Evolutionary conservation across 2,329 filamentous ascomycete species (phyloP).

Genomic region (Fusarium sulawesiense): DNA sequence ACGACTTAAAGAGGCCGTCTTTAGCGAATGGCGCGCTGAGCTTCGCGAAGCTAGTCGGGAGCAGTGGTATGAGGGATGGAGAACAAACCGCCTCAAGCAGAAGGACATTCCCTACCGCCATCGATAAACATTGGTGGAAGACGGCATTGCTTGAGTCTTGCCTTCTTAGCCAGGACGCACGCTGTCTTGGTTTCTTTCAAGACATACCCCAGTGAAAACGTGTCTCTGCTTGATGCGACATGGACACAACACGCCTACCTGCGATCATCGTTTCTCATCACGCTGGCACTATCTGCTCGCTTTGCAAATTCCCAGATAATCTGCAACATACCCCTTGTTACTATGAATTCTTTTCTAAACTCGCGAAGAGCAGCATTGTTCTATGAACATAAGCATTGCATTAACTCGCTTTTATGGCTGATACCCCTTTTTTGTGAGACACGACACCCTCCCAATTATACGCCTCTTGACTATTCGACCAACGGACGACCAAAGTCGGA

Average conservation of each 20-base stretch:
- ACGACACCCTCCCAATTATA: slow-evolving; percentile 15
- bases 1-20: slow-evolving; percentile 89
- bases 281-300: slow-evolving; percentile 38
- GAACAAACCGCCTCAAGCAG: slow-evolving; percentile 75
- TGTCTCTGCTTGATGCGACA: slow-evolving; percentile 33
- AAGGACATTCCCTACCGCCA: slow-evolving; percentile 56
- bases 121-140: slow-evolving; percentile 44
- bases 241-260: slow-evolving; percentile 29
- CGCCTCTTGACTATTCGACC: slow-evolving; percentile 26
- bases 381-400: slow-evolving; percentile 16
- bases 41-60: slow-evolving; percentile 90
- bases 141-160: slow-evolving; percentile 4
- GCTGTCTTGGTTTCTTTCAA: slow-evolving; percentile 1
- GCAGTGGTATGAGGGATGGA: slow-evolving; percentile 96
- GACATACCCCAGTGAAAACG: slow-evolving; percentile 7
- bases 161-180: slow-evolving; percentile 9
- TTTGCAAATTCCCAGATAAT: slow-evolving; percentile 45
- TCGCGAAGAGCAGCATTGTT: slow-evolving; percentile 25
- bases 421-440: slow-evolving; percentile 36
- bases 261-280: slow-evolving; percentile 34
- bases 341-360: slow-evolving; percentile 40
- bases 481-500: slow-evolving; percentile 21
- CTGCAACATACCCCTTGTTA: slow-evolving; percentile 53
- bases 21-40: slow-evolving; percentile 92
- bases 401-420: slow-evolving; percentile 34